Conservation (phyloP, 768 basidiomycete species). For the Gelatoporia subvermispora region DNA sequence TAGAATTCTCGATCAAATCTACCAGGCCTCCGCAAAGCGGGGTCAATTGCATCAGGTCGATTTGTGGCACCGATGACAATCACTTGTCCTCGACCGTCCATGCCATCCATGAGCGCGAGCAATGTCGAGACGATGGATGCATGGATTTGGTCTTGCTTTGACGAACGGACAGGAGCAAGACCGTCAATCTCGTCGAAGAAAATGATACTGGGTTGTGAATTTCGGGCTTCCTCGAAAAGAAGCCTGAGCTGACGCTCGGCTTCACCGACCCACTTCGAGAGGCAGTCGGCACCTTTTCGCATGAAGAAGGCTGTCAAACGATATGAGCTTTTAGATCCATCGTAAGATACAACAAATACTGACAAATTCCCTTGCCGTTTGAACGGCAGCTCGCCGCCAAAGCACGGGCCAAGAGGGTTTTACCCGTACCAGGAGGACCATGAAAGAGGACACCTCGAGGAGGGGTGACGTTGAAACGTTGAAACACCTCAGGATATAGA, state of each 20-base stretch:
- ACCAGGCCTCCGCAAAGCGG: slow-evolving; percentile 89
- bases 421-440: slow-evolving; percentile 98
- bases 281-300: slow-evolving; percentile 97
- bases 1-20: slow-evolving; percentile 98
- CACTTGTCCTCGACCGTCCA: slow-evolving; percentile 97
- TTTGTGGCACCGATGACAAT: slow-evolving; percentile 98
- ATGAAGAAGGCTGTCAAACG: slow-evolving; percentile 84
- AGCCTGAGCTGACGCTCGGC: slow-evolving; percentile 93
- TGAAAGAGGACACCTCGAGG: slow-evolving; percentile 97
- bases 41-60: slow-evolving; percentile 95
- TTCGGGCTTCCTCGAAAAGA: slow-evolving; percentile 92
- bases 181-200: slow-evolving; percentile 99
- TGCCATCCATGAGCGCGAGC: slow-evolving; percentile 97
- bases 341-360: slow-evolving; percentile 25
- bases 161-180: slow-evolving; percentile 95
- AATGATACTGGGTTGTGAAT: slow-evolving; percentile 92
- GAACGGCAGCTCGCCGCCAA: slow-evolving; percentile 89
- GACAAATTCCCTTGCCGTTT: slow-evolving; percentile 84
- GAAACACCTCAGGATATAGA: slow-evolving; percentile 95
- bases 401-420: slow-evolving; percentile 90
- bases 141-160: slow-evolving; percentile 98
- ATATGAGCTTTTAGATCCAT: background rate
- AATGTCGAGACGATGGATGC: slow-evolving; percentile 96
- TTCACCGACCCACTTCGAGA: slow-evolving; percentile 99
- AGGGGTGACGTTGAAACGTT: slow-evolving; percentile 88